Conservation (phyloP, 225 moss, liverwort and hornwort genomes). For the Ulota crispa region DNA sequence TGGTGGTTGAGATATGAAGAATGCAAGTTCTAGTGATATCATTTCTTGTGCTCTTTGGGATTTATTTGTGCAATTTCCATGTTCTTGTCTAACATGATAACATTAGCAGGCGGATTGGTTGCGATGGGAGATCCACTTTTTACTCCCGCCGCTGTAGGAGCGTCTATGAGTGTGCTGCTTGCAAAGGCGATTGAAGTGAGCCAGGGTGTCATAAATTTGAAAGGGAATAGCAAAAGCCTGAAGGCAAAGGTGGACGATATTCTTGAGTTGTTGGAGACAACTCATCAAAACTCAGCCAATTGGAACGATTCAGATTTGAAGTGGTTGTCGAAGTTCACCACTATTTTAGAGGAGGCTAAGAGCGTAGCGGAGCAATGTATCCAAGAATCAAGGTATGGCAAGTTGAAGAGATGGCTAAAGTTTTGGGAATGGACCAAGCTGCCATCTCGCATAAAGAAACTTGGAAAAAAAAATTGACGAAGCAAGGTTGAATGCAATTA, state of each 20-base stretch:
- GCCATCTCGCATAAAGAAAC: background rate
- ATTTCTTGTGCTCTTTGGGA: too few species aligned
- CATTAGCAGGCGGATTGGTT: rapidly evolving
- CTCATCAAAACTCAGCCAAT: background rate
- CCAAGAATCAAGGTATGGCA: background rate
- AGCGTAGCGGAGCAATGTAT: background rate
- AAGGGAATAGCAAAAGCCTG: background rate
- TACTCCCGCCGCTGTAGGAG: background rate
- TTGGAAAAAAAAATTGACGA: background rate
- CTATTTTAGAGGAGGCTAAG: rapidly evolving
- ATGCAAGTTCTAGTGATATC: background rate
- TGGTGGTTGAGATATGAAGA: background rate
- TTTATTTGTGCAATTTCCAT: background rate
- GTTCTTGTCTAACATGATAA: rapidly evolving
- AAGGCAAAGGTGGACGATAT: background rate
- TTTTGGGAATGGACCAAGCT: background rate
- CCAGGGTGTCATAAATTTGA: background rate
- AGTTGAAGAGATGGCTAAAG: background rate
- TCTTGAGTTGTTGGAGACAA: rapidly evolving
- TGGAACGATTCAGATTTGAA: background rate
- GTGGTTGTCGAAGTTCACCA: background rate
- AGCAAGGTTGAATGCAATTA: background rate
- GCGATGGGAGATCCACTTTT: background rate
- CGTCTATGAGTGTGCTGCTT: background rate
- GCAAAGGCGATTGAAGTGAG: background rate